A percentile compares a stretch with the other conserved stretches of the same genome.
Evolutionary conservation across 2,329 filamentous ascomycete species (phyloP).

Genomic region (Colletotrichum costaricense): DNA sequence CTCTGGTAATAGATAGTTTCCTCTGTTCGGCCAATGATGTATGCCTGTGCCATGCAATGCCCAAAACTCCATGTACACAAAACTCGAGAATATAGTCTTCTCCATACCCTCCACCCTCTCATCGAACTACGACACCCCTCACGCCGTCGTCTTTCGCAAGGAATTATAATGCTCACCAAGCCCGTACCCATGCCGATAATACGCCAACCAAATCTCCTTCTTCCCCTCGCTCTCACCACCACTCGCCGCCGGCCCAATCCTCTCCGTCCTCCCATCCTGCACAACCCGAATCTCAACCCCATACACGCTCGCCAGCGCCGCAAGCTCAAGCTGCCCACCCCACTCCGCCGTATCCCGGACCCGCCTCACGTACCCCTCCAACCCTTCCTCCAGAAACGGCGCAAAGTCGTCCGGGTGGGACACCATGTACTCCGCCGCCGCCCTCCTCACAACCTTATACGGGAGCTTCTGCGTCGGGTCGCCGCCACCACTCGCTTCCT

Average conservation of each 20-base stretch:
- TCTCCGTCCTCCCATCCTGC: conserved; percentile 85
- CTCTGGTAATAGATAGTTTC: background rate
- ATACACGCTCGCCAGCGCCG: conserved; percentile 85
- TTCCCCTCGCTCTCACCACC: conserved; percentile 54
- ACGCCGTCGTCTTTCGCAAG: conserved; percentile 61
- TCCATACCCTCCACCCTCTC: no score
- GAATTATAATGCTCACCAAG: conserved; percentile 98
- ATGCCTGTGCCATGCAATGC: background rate
- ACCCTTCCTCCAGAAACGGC: conserved; percentile 85
- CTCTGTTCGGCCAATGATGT: background rate
- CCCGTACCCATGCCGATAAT: conserved; percentile 94
- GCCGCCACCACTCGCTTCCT: background rate
- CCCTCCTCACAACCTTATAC: conserved; percentile 76
- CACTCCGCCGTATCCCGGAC: conserved; percentile 92
- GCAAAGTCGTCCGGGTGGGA: conserved; percentile 82
- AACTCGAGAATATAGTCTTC: no score
- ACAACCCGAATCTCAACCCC: conserved; percentile 85
- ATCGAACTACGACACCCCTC: background rate
- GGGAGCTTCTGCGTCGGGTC: conserved; percentile 41
- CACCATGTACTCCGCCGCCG: conserved; percentile 82
- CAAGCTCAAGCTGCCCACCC: conserved; percentile 92
- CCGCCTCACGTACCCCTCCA: conserved; percentile 78
- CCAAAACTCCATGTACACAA: background rate
- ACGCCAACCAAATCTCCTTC: conserved; percentile 82
- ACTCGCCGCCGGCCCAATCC: conserved; percentile 65